Evolutionary conservation across 257 asterid genomes (phyloP).

Genomic region (Solanum etuberosum): DNA sequence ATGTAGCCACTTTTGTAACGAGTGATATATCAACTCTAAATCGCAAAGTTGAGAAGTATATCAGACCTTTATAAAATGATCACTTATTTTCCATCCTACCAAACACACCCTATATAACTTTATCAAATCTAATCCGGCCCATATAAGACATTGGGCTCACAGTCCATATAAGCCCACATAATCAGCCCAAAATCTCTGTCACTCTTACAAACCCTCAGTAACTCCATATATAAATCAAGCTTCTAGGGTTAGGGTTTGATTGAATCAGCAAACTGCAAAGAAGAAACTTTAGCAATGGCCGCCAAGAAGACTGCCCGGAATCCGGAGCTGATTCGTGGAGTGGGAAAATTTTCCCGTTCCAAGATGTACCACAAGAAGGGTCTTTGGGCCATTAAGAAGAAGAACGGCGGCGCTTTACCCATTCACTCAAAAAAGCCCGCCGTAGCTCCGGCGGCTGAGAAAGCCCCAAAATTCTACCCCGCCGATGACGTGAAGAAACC

Average conservation of each 20-base stretch:
- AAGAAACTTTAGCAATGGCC: background rate
- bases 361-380: constrained; percentile 10
- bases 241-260: background rate
- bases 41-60: background rate
- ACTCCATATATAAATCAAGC: background rate
- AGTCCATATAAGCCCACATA: background rate
- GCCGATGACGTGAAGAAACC: constrained; percentile 4
- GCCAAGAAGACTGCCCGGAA: constrained; percentile 5
- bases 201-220: background rate
- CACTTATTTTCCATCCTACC: too few species aligned
- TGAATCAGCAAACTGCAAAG: background rate
- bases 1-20: background rate
- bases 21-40: background rate
- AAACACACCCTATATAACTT: background rate
- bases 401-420: background rate
- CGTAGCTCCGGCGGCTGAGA: background rate
- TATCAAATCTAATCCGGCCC: background rate
- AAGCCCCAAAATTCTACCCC: constrained; percentile 1
- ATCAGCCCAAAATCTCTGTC: background rate
- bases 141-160: background rate
- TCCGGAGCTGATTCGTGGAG: background rate
- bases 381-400: constrained; percentile 6
- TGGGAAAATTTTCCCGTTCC: constrained; percentile 1
- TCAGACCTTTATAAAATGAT: background rate
- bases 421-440: background rate